Conservation (phyloP, 1,139 yeast species). For the Suhomyces yuchorum region DNA sequence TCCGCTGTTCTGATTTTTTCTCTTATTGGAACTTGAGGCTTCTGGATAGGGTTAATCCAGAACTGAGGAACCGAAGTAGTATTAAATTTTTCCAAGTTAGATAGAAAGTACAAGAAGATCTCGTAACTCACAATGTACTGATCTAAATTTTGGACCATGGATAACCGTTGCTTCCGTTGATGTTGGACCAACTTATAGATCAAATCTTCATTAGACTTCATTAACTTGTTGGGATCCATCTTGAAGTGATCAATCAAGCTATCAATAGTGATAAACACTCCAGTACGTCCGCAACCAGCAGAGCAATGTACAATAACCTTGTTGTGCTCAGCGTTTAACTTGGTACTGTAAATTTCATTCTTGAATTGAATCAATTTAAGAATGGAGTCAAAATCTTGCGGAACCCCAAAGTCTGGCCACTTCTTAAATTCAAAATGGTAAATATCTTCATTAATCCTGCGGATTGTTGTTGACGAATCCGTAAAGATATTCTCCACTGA, state of each 20-base stretch:
- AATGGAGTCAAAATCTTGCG: slow-evolving; percentile 54
- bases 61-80: background rate
- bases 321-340: slow-evolving; percentile 18
- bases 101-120: slow-evolving; percentile 34
- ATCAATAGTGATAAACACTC: slow-evolving; percentile 23
- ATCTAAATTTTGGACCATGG: slow-evolving; percentile 51
- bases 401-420: slow-evolving; percentile 86
- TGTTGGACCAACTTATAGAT: slow-evolving; percentile 41
- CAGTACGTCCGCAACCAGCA: slow-evolving; percentile 24
- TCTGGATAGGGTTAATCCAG: background rate
- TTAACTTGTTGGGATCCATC: slow-evolving; percentile 8
- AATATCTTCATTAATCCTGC: slow-evolving; percentile 34
- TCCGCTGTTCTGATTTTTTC: slow-evolving; percentile 10
- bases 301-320: slow-evolving; percentile 33
- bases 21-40: slow-evolving; percentile 1
- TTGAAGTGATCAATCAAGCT: slow-evolving; percentile 18
- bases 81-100: slow-evolving; percentile 12
- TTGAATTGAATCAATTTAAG: slow-evolving; percentile 56
- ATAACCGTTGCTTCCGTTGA: slow-evolving; percentile 46
- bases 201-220: slow-evolving; percentile 20
- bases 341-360: slow-evolving; percentile 32
- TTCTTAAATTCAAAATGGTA: slow-evolving; percentile 69
- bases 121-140: slow-evolving; percentile 50
- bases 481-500: slow-evolving; percentile 12
- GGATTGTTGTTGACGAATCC: slow-evolving; percentile 18